Evolutionary conservation across 768 basidiomycete species (phyloP).

Genomic region (Boletus sensibilis): DNA sequence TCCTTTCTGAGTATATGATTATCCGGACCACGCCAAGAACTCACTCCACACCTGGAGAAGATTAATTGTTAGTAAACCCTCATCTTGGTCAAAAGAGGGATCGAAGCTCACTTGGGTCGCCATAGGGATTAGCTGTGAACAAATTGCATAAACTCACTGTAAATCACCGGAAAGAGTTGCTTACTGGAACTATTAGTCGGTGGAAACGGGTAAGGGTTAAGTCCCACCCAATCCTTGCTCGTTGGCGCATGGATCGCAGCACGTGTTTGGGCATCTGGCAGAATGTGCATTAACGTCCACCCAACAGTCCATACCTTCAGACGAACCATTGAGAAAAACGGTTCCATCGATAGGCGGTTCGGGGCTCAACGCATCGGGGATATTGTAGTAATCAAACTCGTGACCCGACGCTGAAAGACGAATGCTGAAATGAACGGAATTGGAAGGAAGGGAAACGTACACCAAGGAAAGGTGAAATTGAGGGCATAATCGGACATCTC

Average conservation of each 20-base stretch:
- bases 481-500: constrained; percentile 68
- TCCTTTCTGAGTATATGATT: background rate
- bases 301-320: no score
- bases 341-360: no score
- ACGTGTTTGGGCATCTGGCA: background rate
- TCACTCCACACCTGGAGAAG: constrained; percentile 34
- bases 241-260: no score
- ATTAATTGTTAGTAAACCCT: background rate
- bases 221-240: constrained; percentile 39
- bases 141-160: background rate
- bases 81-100: background rate
- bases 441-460: constrained; percentile 26
- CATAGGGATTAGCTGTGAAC: constrained; percentile 8
- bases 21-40: constrained; percentile 3
- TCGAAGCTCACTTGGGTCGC: constrained; percentile 34
- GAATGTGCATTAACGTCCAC: background rate
- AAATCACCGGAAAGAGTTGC: background rate
- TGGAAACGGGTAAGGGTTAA: constrained; percentile 27
- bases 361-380: constrained; percentile 45
- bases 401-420: constrained; percentile 18
- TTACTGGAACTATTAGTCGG: constrained; percentile 6
- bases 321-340: no score
- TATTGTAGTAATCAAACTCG: constrained; percentile 46
- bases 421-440: background rate
- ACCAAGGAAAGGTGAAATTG: constrained; percentile 67